Conservation (phyloP, 768 basidiomycete genomes). For the Mycena haematopus region DNA sequence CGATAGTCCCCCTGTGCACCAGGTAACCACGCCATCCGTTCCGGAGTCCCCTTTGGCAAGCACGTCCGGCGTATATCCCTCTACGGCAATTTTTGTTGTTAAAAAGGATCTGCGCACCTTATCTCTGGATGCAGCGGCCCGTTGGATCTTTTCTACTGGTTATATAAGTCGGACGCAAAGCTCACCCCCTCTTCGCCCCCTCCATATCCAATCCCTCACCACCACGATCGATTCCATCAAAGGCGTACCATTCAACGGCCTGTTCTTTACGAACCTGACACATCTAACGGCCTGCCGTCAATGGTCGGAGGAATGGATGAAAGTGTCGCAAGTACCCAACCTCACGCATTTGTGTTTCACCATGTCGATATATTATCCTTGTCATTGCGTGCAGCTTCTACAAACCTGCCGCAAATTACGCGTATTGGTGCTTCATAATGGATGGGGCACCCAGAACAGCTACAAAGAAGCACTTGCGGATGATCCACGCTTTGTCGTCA, state of each 20-base stretch:
- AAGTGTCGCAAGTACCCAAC: background rate
- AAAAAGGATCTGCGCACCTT: background rate
- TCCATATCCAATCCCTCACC: background rate
- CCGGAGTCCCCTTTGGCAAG: background rate
- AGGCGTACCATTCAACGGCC: background rate
- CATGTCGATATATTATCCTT: too few species aligned
- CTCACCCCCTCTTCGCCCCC: background rate
- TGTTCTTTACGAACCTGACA: background rate
- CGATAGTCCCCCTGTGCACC: background rate
- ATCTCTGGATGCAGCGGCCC: background rate
- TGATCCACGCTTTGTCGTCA: background rate
- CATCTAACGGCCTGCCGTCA: background rate
- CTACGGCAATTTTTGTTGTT: background rate
- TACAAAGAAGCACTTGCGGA: background rate
- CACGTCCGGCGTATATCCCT: background rate
- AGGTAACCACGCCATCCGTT: background rate
- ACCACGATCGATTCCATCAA: background rate
- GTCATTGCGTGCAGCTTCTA: background rate
- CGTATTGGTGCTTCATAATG: background rate
- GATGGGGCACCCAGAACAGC: background rate
- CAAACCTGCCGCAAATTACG: background rate
- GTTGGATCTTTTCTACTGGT: background rate
- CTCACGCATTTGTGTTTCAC: background rate
- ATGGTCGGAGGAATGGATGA: background rate
- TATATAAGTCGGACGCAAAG: background rate